These are phyloP conservation scores for Apiotrichum domesticum DNA, from an alignment of 1,284 basidiomycete genomes.

Conservation along the genomic window DNA sequence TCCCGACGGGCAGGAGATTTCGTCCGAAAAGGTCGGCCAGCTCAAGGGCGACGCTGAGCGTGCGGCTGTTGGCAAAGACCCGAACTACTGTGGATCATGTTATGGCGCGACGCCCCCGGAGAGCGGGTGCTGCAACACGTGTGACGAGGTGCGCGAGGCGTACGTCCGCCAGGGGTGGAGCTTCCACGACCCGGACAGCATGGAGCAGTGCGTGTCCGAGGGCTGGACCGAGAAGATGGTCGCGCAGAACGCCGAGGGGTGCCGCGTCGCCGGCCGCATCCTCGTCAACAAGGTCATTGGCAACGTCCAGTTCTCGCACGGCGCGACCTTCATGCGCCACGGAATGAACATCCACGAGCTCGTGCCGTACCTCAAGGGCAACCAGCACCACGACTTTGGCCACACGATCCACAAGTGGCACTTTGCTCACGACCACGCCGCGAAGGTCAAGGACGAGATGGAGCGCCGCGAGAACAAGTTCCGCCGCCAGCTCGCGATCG, in stretches of 20 bases:
- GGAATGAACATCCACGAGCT: slow-evolving; percentile 81
- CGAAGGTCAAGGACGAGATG: slow-evolving; percentile 53
- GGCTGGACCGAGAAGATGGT: slow-evolving; percentile 91
- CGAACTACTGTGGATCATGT: slow-evolving; percentile 88
- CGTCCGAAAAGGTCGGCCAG: slow-evolving; percentile 48
- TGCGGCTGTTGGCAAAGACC: slow-evolving; percentile 58
- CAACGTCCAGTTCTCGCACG: slow-evolving; percentile 76
- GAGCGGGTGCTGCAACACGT: slow-evolving; percentile 88
- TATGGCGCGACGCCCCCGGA: slow-evolving; percentile 82
- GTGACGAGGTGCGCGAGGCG: slow-evolving; percentile 86
- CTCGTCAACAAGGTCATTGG: slow-evolving; percentile 90
- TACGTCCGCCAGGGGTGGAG: slow-evolving; percentile 94
- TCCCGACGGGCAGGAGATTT: slow-evolving; percentile 57
- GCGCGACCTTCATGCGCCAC: slow-evolving; percentile 86
- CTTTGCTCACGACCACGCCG: slow-evolving; percentile 64
- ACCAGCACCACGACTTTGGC: slow-evolving; percentile 86
- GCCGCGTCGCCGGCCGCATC: slow-evolving; percentile 83
- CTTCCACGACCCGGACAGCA: slow-evolving; percentile 80
- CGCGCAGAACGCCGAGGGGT: slow-evolving; percentile 89
- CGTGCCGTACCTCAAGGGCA: slow-evolving; percentile 82
- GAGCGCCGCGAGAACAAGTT: slow-evolving; percentile 62
- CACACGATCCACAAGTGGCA: slow-evolving; percentile 77
- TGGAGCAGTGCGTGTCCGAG: slow-evolving; percentile 91
- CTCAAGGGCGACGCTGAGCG: slow-evolving; percentile 80
- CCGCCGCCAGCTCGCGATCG: slow-evolving; percentile 60